Evolutionary conservation across 2,329 filamentous ascomycete species (phyloP), one percentile per base, ranked within the genome.

Genomic region (Sporothrix phasma): DNA sequence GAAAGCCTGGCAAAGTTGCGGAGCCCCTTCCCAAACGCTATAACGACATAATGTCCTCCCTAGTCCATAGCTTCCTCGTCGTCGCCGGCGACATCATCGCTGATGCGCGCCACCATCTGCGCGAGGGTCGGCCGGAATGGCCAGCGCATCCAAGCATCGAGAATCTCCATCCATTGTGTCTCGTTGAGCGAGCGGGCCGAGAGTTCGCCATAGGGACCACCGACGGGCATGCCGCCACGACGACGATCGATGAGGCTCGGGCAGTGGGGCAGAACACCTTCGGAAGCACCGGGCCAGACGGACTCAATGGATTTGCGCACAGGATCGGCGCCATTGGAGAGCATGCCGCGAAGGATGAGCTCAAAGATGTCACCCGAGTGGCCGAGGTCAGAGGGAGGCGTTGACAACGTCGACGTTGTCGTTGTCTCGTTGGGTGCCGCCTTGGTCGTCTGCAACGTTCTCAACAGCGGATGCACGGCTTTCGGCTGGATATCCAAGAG

Each of bases 401-500:
- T 11, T 37, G 34, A 22, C 17, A 15, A 29, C 15, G 11, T 13
- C 22, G 4, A 24, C 15, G 10, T 15, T 26, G 24, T 22, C 3
- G 46, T 3, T 2, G 46, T 11, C 46, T 22, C 6, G 2, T n/a
- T 46, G 7, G 45, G 1, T 5, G 19, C 7, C 11, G 45, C 10
- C 45, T 24, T 11, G 8, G 34, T 13, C n/a, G n/a, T n/a, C 45
- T 13, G 11, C 45, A 37, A 2, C 8, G 34, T 37, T 6, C 78
- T 78, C 22, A 87, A 70, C 1, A 83, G 69, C 1, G 76, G 78
- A 68, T 80, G 77, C 66, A 80, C 74, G 2, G 77, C 71, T 68
- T 81, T 80, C 3, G 89, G 88, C 68, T 86, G 82, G 65, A 90
- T 77, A 72, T 92, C 88, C 17, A 92, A 72, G 3, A 93, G 81